These are phyloP conservation scores for Candida freyschussii DNA, from an alignment of 1,139 yeast genomes.

Conservation along the genomic window DNA sequence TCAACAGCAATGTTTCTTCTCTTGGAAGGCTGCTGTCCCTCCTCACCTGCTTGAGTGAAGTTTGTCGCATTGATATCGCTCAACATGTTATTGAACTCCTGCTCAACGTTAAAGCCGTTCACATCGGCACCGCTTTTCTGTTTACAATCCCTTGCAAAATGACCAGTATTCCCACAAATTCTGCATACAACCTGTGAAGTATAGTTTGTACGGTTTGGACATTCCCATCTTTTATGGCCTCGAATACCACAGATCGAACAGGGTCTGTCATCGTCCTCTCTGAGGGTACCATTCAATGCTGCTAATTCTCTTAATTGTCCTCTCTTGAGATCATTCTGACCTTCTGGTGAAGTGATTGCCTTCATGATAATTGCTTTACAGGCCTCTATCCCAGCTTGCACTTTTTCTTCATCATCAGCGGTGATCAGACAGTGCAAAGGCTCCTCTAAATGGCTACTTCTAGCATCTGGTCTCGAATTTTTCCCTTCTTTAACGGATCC, in stretches of 20 bases:
- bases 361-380: slow-evolving; percentile 76
- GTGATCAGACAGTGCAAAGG: slow-evolving; percentile 86
- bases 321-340: slow-evolving; percentile 86
- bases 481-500: slow-evolving; percentile 96
- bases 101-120: slow-evolving; percentile 29
- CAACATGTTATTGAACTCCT: slow-evolving; percentile 49
- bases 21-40: slow-evolving; percentile 20
- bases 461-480: slow-evolving; percentile 36
- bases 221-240: slow-evolving; percentile 59
- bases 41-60: slow-evolving; percentile 9
- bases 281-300: slow-evolving; percentile 84
- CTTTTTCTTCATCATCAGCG: slow-evolving; percentile 76
- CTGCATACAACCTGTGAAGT: slow-evolving; percentile 64
- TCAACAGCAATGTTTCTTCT: slow-evolving; percentile 19
- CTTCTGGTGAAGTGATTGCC: slow-evolving; percentile 85
- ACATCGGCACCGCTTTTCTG: slow-evolving; percentile 24
- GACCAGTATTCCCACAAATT: slow-evolving; percentile 79
- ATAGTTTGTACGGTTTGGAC: slow-evolving; percentile 51
- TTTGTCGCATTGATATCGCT: slow-evolving; percentile 39
- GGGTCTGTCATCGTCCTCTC: slow-evolving; percentile 73
- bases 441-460: slow-evolving; percentile 54
- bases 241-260: slow-evolving; percentile 53
- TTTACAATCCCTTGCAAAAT: slow-evolving; percentile 83
- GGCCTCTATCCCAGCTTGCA: slow-evolving; percentile 68
- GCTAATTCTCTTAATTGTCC: slow-evolving; percentile 92